Evolutionary conservation across 257 asterid species (phyloP).

Genomic region (Solanum sejunctum): DNA sequence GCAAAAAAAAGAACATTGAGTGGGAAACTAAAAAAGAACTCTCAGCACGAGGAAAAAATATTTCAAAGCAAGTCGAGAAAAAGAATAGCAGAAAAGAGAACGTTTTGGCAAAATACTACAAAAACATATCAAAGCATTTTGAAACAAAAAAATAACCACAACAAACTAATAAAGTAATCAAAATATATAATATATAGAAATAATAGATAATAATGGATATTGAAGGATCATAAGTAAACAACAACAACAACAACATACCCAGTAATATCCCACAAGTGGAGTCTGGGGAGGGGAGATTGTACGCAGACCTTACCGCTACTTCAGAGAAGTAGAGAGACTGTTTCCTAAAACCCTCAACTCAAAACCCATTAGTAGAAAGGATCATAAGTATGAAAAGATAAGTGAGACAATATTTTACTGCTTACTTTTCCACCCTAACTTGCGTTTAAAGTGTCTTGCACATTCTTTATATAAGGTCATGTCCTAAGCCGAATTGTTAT

Average conservation of each 20-base stretch:
- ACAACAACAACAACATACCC: too few species aligned
- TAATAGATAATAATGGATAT: background rate
- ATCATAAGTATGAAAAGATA: background rate
- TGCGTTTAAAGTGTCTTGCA: background rate
- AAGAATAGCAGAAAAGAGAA: background rate
- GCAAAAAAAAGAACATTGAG: background rate
- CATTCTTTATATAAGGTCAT: background rate
- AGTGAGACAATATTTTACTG: background rate
- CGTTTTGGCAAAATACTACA: background rate
- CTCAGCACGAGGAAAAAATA: fast-evolving
- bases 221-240: background rate
- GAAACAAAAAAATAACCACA: background rate
- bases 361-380: too few species aligned
- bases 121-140: background rate
- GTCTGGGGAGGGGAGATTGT: too few species aligned
- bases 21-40: too few species aligned
- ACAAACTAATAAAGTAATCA: too few species aligned
- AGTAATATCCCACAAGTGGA: too few species aligned
- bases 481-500: background rate
- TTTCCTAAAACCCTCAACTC: too few species aligned
- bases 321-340: too few species aligned
- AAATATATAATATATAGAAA: too few species aligned
- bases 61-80: too few species aligned
- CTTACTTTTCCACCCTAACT: background rate
- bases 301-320: too few species aligned